Base-by-base conservation (phyloP, 2,329 filamentous ascomycete genomes). In the Penicillium sp. region DNA sequence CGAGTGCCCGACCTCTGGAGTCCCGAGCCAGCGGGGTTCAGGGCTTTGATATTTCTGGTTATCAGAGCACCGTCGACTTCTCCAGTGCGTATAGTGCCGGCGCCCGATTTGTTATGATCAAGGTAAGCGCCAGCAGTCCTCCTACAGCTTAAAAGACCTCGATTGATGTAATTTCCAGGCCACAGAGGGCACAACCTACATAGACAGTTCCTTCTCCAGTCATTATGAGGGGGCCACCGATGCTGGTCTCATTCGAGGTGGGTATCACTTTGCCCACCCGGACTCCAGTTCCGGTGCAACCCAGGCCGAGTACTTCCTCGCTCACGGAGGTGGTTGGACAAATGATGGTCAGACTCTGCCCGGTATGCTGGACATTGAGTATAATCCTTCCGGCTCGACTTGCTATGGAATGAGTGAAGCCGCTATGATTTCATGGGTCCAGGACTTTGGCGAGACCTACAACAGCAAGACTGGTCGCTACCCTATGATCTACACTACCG, bases 321-420 rank as follows among this genome's bases (percentile, higher is more conserved):
- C 72, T 0, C 70, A 82, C 59, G 81, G 81, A 41, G 81, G 81
- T 26, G 79, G 79, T 51, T 84, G 81, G 81, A 73, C 72, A 18
- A 65, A 62, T 16, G 81, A 84, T 57, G 79, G 79, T 45, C 76
- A 74, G 56, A 84, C 80, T 8, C 72, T 84, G 0, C 81, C 81
- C 1, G 80, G 81, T 3, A 82, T 83, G 79, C 71, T 84, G 6
- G 81, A 82, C 59, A 70, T 83, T 12, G 80, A 83, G 68, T 75
- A 71, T 53, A 70, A 68, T 53, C 69, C 70, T 12, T 63, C 61
- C 38, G 70, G 74, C 6, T 63, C 65, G 47, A 69, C 62, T 21
- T 82, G 79, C 66, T 79, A 74, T 56, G 78, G 76, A 6, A 67
- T 81, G 54, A 76, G 74, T 42, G 53, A 66, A 4, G 69, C 68